These are phyloP conservation scores for Emericellopsis terricola DNA, from an alignment of 495 filamentous ascomycete genomes.

Conservation along the genomic window DNA sequence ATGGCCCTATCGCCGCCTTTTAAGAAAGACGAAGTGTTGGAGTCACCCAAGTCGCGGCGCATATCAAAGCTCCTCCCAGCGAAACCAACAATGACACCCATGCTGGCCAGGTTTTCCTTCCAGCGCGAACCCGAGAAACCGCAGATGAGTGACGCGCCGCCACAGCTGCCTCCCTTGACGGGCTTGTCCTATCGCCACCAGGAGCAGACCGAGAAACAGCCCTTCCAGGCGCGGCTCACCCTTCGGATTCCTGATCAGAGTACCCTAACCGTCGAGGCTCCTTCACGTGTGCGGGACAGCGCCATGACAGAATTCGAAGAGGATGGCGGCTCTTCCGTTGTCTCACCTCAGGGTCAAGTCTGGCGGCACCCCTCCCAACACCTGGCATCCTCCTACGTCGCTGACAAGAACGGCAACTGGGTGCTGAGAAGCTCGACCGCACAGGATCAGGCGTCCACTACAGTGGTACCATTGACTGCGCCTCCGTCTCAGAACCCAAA, in stretches of 20 bases:
- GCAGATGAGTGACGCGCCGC: constrained; percentile 8
- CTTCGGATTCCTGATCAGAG: too few relatives aligned
- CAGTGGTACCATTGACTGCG: too few relatives aligned
- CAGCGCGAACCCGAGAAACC: background rate
- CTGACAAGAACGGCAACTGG: constrained; percentile 28
- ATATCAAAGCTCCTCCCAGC: constrained; percentile 10
- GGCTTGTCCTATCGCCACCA: constrained; percentile 5
- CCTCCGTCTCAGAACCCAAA: too few relatives aligned
- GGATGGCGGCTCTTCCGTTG: constrained; percentile 16
- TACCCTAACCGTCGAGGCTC: too few relatives aligned
- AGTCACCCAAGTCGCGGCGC: background rate
- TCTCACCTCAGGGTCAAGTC: constrained; percentile 6
- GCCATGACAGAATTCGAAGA: constrained; percentile 28
- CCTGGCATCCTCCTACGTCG: constrained; percentile 20
- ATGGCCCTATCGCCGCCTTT: constrained; percentile 18
- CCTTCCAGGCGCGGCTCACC: too few relatives aligned
- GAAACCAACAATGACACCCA: constrained; percentile 9
- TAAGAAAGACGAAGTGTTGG: background rate
- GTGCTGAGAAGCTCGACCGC: constrained; percentile 12
- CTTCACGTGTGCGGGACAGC: constrained; percentile 11
- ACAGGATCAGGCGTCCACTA: constrained; percentile 1
- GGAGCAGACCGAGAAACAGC: too few relatives aligned
- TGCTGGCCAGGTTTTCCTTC: constrained; percentile 4
- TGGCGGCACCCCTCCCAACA: constrained; percentile 19
- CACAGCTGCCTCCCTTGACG: constrained; percentile 1